Percentiles rank a stretch among this genome's conserved stretches.
phyloP scores from a whole-genome alignment of 495 filamentous ascomycete species.

The Neurospora sp. region DNA sequence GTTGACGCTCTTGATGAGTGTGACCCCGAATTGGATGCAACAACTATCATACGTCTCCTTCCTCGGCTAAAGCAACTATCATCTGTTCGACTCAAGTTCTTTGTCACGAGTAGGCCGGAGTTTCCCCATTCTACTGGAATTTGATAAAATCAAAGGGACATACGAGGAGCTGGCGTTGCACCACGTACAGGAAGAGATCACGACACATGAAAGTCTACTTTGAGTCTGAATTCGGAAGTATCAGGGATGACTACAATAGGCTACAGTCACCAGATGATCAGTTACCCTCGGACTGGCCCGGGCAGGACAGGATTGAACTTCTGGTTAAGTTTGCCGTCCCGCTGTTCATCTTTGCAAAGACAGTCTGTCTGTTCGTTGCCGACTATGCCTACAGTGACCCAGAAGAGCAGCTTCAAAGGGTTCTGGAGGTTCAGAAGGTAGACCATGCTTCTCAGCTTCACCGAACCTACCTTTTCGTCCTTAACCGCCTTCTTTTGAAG shows the following conservation, averaged over 20 bases:
- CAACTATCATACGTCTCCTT: conserved; percentile 28
- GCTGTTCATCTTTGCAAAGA: conserved; percentile 37
- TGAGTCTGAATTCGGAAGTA: conserved; percentile 8
- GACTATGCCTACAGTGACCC: conserved; percentile 14
- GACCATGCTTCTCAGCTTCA: conserved; percentile 20
- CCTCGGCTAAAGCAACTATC: conserved; percentile 6
- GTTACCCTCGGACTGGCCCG: conserved; percentile 31
- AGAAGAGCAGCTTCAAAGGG: conserved; percentile 12
- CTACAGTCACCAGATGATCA: neutral
- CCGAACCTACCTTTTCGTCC: conserved; percentile 24
- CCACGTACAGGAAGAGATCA: conserved; percentile 15
- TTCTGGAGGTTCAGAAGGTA: conserved; percentile 17
- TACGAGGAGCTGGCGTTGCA: conserved; percentile 24
- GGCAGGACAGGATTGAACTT: conserved; percentile 13
- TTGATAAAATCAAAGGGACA: conserved; percentile 13
- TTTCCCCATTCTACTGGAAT: conserved; percentile 29
- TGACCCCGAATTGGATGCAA: conserved; percentile 29
- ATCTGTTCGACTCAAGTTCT: conserved; percentile 9
- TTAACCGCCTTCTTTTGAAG: conserved; percentile 15
- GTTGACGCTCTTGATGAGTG: conserved; percentile 48
- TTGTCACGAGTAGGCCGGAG: conserved; percentile 36
- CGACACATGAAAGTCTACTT: conserved; percentile 27
- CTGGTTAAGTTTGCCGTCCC: conserved; percentile 30
- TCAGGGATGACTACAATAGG: conserved; percentile 15
- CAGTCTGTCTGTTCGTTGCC: conserved; percentile 30